Evolutionary conservation across 768 basidiomycete genomes (phyloP).

Genomic region (Trametes cingulata): DNA sequence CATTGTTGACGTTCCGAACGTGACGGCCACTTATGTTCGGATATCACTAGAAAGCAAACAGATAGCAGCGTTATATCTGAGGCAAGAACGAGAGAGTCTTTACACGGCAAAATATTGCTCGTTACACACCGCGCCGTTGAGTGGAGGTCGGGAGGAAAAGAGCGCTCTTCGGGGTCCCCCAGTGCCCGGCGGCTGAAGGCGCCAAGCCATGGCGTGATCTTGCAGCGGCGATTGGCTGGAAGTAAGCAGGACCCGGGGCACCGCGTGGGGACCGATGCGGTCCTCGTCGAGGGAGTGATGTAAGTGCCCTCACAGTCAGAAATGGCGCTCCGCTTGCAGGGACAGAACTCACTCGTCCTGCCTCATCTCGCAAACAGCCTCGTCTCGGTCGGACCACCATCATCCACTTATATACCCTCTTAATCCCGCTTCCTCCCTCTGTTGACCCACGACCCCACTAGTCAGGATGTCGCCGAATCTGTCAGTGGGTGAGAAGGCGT

Average conservation of each 20-base stretch:
- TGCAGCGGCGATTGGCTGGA: not conserved
- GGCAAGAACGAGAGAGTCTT: too few relatives aligned
- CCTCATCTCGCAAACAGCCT: not conserved
- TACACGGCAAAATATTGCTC: too few relatives aligned
- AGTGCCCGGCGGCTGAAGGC: not conserved
- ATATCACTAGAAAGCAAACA: too few relatives aligned
- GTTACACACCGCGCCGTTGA: too few relatives aligned
- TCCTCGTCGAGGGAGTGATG: slow-evolving; percentile 2
- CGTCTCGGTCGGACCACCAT: not conserved
- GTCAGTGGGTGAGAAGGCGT: not conserved
- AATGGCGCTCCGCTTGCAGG: not conserved
- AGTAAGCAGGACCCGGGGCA: not conserved
- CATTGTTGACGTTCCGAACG: too few relatives aligned
- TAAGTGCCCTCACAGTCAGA: slow-evolving; percentile 1
- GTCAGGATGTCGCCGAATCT: not conserved
- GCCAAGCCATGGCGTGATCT: not conserved
- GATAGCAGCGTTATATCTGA: too few relatives aligned
- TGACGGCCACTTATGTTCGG: too few relatives aligned
- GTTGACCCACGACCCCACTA: not conserved
- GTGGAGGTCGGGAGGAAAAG: too few relatives aligned
- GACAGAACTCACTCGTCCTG: not conserved
- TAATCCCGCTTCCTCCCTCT: not conserved
- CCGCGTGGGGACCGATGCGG: slow-evolving; percentile 5
- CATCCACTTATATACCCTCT: not conserved
- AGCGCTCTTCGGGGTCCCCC: not conserved